Base-by-base conservation (phyloP, 129 eudicot genomes). In the Flaveria sonorensis region DNA sequence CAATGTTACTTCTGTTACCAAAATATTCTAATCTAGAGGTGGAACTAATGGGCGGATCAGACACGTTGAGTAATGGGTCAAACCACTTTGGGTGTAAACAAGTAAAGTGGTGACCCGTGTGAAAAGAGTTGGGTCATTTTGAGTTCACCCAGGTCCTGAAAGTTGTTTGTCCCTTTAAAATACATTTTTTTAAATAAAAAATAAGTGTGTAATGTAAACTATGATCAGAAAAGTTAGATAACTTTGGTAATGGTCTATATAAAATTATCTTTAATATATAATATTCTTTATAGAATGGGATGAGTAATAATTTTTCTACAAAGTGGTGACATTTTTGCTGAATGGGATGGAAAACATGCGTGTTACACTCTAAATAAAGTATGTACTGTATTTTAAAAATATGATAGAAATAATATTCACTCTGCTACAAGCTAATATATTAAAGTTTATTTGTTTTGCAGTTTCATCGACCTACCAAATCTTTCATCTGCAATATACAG, bases 381-480 rank as follows among this genome's bases (percentile, higher is more conserved):
- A 36, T 36, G 40, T 6, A 36, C 40, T 36, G 40, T 6, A 36
- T 36, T 36, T 36, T 36, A 36, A 36, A 36, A 4, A 36, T 36
- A 4, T 36, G 40, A 36, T 36, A 36, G 40, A 36, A 36, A 36
- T 36, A 52, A 11, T 13, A 11, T 10, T 57, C 30, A 57, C 12
- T 21, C 12, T 2, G 9, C 30, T 21, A 57, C 32, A 57, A 9
- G 64, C 64, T 10, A 20, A 10, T 57, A 3, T 2, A 9, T 60
- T 23, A 24, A 40, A 3, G 0, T 3, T 60, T 7, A 20, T 74
- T 53, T 40, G 65, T 46, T 61, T 82, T 85, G 88, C 89, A 91
- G 97, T 73, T 91, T 91, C 79, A 74, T 91, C 39, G 97, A 91
- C 82, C 92, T 91, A 60, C 97, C 97, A 59, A 88, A 91, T 81